Base-by-base conservation (phyloP, 1,284 basidiomycete genomes). In the Irpex rosettiformis region DNA sequence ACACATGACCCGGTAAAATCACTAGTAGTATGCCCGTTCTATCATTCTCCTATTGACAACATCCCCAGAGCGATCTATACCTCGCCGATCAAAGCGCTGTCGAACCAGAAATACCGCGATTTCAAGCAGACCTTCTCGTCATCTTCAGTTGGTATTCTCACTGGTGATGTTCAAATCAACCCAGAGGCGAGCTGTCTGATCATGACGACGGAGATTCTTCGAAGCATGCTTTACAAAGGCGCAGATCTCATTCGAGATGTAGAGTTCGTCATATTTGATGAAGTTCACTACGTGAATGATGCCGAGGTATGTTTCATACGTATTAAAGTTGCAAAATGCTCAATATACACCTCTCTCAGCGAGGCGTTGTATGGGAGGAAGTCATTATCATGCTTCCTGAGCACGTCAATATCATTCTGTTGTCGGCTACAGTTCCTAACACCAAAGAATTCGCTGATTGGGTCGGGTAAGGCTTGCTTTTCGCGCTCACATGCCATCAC, bases 361-460 rank as follows among this genome's bases (percentile, higher is more conserved):
- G 97, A 69, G 97, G 97, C 55, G 97, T 99, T 8, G 97, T 99
- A 13, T 99, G 97, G 97, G 97, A 99, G 74, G 97, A 99, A 75
- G 97, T 99, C 30, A 99, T 99, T 65, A 99, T 99, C 73, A 96
- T 98, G 94, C 77, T 98, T 10, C 95, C 95, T 1, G 95, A 98
- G 64, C 95, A 98, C 73, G 91, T 98, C 70, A 96, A 90, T 71
- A 97, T 98, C 69, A 97, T 99, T 59, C 79, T 99, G 29, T 79
- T 99, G 13, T 98, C 96, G 2, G 97, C 97, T 0, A 99, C 97
- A 0, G 97, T 99, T 0, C 96, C 97, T 2, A 99, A 99, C 70
- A 94, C 96, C 1, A 94, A 92, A 68, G 97, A 99, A 70, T 99
- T 99, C 70, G 97, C 97, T 1, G 96, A 96, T 68, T 99, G 97